These are phyloP conservation scores for Pistacia vera DNA, from an alignment of 345 rosid genomes.

Conservation along the genomic window DNA sequence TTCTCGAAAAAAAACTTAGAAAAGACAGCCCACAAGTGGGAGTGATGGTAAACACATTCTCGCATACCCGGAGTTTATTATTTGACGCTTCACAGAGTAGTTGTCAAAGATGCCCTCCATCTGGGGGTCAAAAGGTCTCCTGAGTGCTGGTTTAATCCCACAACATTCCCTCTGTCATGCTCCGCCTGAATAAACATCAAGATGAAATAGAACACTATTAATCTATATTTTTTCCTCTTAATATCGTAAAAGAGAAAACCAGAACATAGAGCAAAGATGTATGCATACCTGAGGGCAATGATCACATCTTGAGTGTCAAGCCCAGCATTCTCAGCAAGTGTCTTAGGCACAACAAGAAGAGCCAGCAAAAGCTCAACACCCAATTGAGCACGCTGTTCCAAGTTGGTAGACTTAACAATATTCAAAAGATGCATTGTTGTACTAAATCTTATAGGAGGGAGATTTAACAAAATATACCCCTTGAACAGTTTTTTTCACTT, in stretches of 20 bases:
- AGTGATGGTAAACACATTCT: background rate
- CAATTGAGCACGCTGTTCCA: conserved; percentile 88
- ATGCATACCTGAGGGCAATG: conserved; percentile 71
- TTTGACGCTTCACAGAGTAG: conserved; percentile 93
- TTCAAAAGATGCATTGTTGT: background rate
- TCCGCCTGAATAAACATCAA: conserved; percentile 62
- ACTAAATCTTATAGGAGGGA: background rate
- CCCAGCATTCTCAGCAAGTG: conserved; percentile 94
- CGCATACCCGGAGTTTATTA: conserved; percentile 87
- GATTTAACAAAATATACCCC: conserved; percentile 57
- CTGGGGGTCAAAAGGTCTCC: conserved; percentile 92
- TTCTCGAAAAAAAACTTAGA: background rate
- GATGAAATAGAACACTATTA: background rate
- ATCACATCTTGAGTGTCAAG: conserved; percentile 97
- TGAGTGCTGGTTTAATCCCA: conserved; percentile 78
- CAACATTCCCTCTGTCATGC: conserved; percentile 89
- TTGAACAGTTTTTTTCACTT: conserved; percentile 87
- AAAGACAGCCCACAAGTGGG: background rate
- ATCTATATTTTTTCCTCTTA: background rate
- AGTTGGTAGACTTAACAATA: conserved; percentile 12
- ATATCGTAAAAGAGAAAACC: background rate
- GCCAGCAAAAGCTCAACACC: conserved; percentile 99
- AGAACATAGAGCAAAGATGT: background rate
- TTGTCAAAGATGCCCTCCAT: conserved; percentile 95
- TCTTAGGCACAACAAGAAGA: conserved; percentile 97